Conservation (phyloP, 2,329 filamentous ascomycete genomes). For the Talaromyces funiculosus region DNA sequence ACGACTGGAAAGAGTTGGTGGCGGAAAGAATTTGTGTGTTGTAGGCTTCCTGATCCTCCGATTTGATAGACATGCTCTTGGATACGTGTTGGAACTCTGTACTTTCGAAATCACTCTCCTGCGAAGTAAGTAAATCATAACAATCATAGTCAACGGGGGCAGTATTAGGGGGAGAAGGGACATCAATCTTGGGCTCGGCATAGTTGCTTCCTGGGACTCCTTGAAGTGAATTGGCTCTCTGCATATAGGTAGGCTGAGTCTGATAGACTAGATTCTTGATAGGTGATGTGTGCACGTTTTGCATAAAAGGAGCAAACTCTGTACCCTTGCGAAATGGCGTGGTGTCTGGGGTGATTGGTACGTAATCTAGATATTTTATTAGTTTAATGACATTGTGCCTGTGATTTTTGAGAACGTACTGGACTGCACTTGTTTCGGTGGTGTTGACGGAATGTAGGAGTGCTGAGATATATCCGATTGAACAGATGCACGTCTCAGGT, state of each 20-base stretch:
- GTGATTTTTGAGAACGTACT: constrained; percentile 44
- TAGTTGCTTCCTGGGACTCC: constrained; percentile 36
- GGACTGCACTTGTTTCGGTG: constrained; percentile 54
- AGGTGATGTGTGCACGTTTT: constrained; percentile 36
- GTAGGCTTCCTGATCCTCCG: constrained; percentile 2
- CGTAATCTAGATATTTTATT: constrained; percentile 45
- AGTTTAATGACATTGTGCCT: not conserved
- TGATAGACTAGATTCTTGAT: constrained; percentile 32
- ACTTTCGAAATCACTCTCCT: constrained; percentile 25
- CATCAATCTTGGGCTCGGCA: constrained; percentile 36
- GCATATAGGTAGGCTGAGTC: constrained; percentile 36
- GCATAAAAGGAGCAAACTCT: constrained; percentile 33
- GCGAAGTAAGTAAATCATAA: constrained; percentile 53
- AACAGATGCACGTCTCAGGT: constrained; percentile 32
- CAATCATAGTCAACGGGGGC: constrained; percentile 41
- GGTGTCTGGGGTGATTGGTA: constrained; percentile 62
- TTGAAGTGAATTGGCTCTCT: constrained; percentile 42
- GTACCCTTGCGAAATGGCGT: constrained; percentile 49
- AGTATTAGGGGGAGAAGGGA: constrained; percentile 54
- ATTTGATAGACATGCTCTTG: constrained; percentile 37
- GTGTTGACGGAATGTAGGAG: constrained; percentile 54
- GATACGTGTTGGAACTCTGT: constrained; percentile 21
- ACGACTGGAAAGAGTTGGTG: constrained; percentile 48
- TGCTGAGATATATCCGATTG: constrained; percentile 34
- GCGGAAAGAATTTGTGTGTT: constrained; percentile 33